A percentile compares a stretch with the other conserved stretches of the same genome.
phyloP scores from a whole-genome alignment of 768 basidiomycete species.

The Zangia roseola region DNA sequence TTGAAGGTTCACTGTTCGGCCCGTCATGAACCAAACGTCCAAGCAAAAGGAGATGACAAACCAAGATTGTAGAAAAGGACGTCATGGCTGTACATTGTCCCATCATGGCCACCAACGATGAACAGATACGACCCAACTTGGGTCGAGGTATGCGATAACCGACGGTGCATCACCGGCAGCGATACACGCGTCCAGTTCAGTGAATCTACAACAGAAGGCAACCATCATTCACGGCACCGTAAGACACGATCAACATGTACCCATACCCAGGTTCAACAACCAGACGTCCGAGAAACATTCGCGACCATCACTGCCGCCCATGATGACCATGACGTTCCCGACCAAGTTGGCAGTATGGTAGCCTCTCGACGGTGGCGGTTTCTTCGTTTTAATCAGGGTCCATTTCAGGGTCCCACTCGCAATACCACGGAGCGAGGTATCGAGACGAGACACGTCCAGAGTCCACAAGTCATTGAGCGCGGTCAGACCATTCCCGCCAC shows the following conservation, averaged over 20 bases:
- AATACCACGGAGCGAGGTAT: slow-evolving; percentile 22
- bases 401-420: slow-evolving; percentile 43
- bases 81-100: slow-evolving; percentile 67
- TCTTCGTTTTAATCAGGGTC: slow-evolving; percentile 56
- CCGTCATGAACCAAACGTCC: background rate
- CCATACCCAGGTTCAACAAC: slow-evolving; percentile 79
- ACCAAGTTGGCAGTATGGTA: slow-evolving; percentile 92
- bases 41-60: slow-evolving; percentile 32
- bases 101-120: slow-evolving; percentile 87
- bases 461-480: slow-evolving; percentile 92
- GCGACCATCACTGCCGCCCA: slow-evolving; percentile 89
- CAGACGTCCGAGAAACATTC: slow-evolving; percentile 89
- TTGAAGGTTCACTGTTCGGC: slow-evolving; percentile 66
- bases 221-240: background rate
- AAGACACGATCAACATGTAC: background rate
- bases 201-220: slow-evolving; percentile 17
- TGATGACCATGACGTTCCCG: slow-evolving; percentile 79
- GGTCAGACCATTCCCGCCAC: slow-evolving; percentile 90
- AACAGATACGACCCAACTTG: slow-evolving; percentile 93
- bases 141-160: slow-evolving; percentile 83
- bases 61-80: slow-evolving; percentile 86
- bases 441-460: slow-evolving; percentile 58
- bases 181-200: slow-evolving; percentile 30
- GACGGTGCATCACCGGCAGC: slow-evolving; percentile 40
- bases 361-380: slow-evolving; percentile 64